Percentiles rank a stretch among this genome's conserved stretches.
phyloP scores from a whole-genome alignment of 352 stramenopile species.

The Phytophthora fragariae region DNA sequence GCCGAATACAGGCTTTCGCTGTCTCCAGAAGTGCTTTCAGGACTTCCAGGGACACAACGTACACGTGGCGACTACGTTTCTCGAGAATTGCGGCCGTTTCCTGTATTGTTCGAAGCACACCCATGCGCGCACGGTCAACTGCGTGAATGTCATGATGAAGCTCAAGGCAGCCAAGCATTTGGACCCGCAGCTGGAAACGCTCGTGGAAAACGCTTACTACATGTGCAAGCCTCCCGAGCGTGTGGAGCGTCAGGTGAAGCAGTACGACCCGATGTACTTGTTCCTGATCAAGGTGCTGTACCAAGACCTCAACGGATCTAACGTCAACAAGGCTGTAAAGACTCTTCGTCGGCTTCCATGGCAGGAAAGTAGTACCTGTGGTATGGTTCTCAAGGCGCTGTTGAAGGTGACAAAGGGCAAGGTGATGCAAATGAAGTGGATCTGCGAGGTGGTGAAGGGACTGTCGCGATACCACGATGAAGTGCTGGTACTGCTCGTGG shows the following conservation, averaged over 20 bases:
- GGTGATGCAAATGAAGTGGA: conserved; percentile 88
- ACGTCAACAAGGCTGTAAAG: conserved; percentile 93
- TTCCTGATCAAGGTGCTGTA: conserved; percentile 92
- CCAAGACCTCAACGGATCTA: conserved; percentile 79
- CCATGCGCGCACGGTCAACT: conserved; percentile 87
- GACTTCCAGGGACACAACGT: conserved; percentile 98
- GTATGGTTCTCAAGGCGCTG: conserved; percentile 91
- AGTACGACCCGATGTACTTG: conserved; percentile 93
- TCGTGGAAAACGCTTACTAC: conserved; percentile 94
- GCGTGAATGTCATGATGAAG: conserved; percentile 96
- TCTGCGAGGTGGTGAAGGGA: conserved; percentile 91
- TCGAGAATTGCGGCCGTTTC: conserved; percentile 97
- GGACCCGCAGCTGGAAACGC: conserved; percentile 85
- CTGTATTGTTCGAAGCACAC: conserved; percentile 96
- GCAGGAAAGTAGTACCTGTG: conserved; percentile 65
- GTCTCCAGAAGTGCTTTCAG: conserved; percentile 93
- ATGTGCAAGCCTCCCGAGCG: conserved; percentile 92
- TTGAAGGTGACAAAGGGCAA: conserved; percentile 93
- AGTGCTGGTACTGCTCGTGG: conserved; percentile 91
- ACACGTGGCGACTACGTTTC: conserved; percentile 94
- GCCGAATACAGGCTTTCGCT: conserved; percentile 94
- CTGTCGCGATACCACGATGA: conserved; percentile 91
- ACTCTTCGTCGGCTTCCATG: conserved; percentile 95
- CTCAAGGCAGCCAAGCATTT: conserved; percentile 95
- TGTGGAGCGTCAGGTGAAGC: conserved; percentile 75